A percentile compares a stretch with the other conserved stretches of the same genome.
phyloP scores from a whole-genome alignment of 2,329 filamentous ascomycete genomes.

The Botrytis elliptica region DNA sequence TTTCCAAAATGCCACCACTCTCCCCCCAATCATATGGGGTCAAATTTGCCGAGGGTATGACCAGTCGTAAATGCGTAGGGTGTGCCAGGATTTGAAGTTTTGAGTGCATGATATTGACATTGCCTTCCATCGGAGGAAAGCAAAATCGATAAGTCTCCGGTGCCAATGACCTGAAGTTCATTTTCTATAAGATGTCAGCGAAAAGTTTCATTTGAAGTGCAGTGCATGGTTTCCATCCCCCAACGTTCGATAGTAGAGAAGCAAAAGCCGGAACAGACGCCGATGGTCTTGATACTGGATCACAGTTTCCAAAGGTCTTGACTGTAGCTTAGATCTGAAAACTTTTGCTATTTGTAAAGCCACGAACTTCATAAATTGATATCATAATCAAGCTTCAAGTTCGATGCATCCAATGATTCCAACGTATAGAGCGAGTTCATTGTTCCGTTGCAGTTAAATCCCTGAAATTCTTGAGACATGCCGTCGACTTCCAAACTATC shows the following conservation, averaged over 20 bases:
- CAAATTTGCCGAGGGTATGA: slow-evolving; percentile 84
- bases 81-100: slow-evolving; percentile 92
- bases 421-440: not conserved
- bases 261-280: not conserved
- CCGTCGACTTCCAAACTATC: not conserved
- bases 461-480: not conserved
- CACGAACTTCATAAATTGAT: not conserved
- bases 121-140: slow-evolving; percentile 73
- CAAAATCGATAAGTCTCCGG: slow-evolving; percentile 65
- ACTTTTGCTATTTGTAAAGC: not conserved
- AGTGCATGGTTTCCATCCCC: not conserved
- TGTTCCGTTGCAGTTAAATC: not conserved
- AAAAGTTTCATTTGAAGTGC: not conserved
- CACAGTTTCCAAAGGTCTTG: not conserved
- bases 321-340: not conserved
- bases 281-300: not conserved
- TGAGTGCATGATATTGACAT: slow-evolving; percentile 80
- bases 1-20: slow-evolving; percentile 76
- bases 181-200: slow-evolving; percentile 43
- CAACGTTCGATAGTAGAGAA: not conserved
- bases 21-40: slow-evolving; percentile 73
- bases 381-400: not conserved
- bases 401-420: too few species aligned
- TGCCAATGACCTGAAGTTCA: slow-evolving; percentile 49
- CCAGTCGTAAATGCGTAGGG: slow-evolving; percentile 69